Percentiles rank a stretch among this genome's conserved stretches.
phyloP scores from a whole-genome alignment of 2,329 filamentous ascomycete genomes.

The Neophaeococcomyces mojaviensis region DNA sequence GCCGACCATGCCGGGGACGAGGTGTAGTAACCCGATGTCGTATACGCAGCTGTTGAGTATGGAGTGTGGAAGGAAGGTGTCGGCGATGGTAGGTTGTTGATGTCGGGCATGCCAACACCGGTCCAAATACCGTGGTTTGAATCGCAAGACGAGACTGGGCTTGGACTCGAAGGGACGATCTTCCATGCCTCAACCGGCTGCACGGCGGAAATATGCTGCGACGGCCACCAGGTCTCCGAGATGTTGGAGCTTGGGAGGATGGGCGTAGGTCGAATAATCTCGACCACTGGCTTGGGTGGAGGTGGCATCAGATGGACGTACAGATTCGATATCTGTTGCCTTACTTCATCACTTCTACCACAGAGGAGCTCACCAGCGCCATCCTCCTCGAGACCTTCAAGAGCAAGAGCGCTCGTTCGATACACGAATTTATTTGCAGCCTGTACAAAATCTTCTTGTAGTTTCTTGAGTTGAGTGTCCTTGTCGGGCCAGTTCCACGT shows the following conservation, averaged over 20 bases:
- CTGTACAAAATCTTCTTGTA: conserved; percentile 94
- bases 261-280: conserved; percentile 78
- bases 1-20: conserved; percentile 67
- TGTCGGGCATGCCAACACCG: conserved; percentile 65
- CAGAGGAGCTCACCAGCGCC: conserved; percentile 87
- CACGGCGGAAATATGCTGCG: conserved; percentile 56
- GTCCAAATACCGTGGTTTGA: conserved; percentile 70
- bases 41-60: conserved; percentile 61
- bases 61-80: conserved; percentile 69
- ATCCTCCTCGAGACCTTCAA: conserved; percentile 95
- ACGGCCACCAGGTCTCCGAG: conserved; percentile 72
- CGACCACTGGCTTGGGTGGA: conserved; percentile 77
- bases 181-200: conserved; percentile 81
- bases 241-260: conserved; percentile 76
- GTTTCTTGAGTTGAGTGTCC: conserved; percentile 90
- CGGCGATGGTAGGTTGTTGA: conserved; percentile 66
- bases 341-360: conserved; percentile 88
- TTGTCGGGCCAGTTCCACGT: conserved; percentile 96
- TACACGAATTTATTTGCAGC: conserved; percentile 96
- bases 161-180: conserved; percentile 81
- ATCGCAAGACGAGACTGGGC: conserved; percentile 66
- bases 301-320: conserved; percentile 80
- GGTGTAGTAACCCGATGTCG: conserved; percentile 56
- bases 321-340: conserved; percentile 72
- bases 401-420: conserved; percentile 74